Evolutionary conservation across 805 yeast genomes (phyloP).

Genomic region (Candida germanica): DNA sequence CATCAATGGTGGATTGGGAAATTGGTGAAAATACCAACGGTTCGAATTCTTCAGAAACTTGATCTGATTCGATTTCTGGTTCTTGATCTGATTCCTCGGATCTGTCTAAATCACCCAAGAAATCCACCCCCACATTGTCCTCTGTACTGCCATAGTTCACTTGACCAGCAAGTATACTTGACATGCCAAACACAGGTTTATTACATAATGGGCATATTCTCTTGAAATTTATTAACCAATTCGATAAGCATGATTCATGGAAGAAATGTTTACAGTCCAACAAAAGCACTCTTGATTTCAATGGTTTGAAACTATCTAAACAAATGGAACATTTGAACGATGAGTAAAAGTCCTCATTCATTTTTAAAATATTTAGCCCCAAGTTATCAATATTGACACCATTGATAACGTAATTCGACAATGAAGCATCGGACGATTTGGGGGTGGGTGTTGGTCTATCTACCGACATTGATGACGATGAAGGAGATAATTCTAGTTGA

Average conservation of each 20-base stretch:
- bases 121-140: conserved; percentile 6
- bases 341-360: conserved; percentile 35
- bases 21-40: no score
- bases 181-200: conserved; percentile 14
- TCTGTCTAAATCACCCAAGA: not conserved
- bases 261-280: conserved; percentile 61
- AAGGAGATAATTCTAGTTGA: not conserved
- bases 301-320: conserved; percentile 49
- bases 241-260: conserved; percentile 55
- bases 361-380: conserved; percentile 20
- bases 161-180: conserved; percentile 18
- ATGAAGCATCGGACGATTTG: conserved; percentile 22
- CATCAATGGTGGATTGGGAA: no score
- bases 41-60: no score
- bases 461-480: conserved; percentile 3
- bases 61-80: not conserved
- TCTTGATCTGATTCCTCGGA: not conserved
- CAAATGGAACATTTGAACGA: conserved; percentile 60
- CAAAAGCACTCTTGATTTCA: conserved; percentile 46
- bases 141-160: conserved; percentile 22
- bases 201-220: conserved; percentile 62
- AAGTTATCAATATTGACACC: conserved; percentile 34
- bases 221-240: conserved; percentile 56
- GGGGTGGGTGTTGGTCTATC: conserved; percentile 8
- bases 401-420: conserved; percentile 34